Conservation (phyloP, 306 rosid species). For the Quercus agrifolia region DNA sequence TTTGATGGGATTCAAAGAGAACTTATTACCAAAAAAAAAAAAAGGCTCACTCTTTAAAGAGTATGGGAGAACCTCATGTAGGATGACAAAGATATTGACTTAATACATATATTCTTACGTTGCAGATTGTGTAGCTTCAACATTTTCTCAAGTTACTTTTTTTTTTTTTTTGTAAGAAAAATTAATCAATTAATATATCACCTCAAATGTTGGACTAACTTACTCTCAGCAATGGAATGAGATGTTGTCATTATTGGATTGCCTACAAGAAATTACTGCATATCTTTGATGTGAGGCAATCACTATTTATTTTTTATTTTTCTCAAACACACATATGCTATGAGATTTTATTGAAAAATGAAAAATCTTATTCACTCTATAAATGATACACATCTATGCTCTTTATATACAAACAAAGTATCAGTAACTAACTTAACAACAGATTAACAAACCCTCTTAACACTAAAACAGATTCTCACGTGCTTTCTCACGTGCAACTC, state of each 20-base stretch:
- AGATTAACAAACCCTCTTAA: no score
- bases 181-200: not conserved
- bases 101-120: not conserved
- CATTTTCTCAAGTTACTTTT: not conserved
- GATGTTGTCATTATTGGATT: no score
- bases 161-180: not conserved
- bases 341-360: no score
- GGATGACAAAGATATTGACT: constrained; percentile 54
- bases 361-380: no score
- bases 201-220: not conserved
- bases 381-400: no score
- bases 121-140: not conserved
- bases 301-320: not conserved
- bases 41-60: constrained; percentile 52
- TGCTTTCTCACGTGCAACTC: no score
- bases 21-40: no score
- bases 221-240: not conserved
- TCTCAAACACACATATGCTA: no score
- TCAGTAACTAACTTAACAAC: no score
- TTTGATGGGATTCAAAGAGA: no score
- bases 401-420: no score
- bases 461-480: no score
- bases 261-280: not conserved
- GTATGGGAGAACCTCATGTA: constrained; percentile 79
- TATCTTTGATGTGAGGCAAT: not conserved